Evolutionary conservation across 2,329 filamentous ascomycete species (phyloP).

Genomic region (Venturiaceae sp.): DNA sequence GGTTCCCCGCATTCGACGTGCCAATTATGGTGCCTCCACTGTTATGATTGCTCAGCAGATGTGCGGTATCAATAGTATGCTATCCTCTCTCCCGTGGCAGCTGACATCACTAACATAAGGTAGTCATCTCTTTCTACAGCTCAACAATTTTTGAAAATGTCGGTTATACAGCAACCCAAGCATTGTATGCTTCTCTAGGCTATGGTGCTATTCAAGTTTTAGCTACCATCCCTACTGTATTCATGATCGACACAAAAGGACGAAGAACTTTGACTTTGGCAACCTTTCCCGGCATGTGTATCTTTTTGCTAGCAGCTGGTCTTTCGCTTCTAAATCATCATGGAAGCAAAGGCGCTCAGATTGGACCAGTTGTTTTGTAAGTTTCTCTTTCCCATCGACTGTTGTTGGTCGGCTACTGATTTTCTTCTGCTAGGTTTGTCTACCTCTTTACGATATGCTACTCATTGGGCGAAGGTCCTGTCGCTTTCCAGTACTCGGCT

Average conservation of each 20-base stretch:
- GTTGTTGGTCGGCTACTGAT: not conserved
- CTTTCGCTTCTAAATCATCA: conserved; percentile 20
- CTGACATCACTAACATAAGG: not conserved
- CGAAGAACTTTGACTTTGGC: conserved; percentile 32
- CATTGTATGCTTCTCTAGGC: conserved; percentile 23
- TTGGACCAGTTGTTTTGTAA: conserved; percentile 24
- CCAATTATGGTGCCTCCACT: conserved; percentile 21
- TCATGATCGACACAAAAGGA: conserved; percentile 35
- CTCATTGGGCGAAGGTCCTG: conserved; percentile 32
- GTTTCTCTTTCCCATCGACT: not conserved
- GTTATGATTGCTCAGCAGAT: conserved; percentile 27
- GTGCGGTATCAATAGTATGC: conserved; percentile 7
- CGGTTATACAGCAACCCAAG: not conserved
- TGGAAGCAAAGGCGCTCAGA: conserved; percentile 14
- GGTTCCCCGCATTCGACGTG: conserved; percentile 23
- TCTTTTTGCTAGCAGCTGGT: conserved; percentile 26
- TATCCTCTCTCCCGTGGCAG: not conserved
- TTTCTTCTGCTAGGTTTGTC: conserved; percentile 17
- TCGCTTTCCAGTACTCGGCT: conserved; percentile 32
- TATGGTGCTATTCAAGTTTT: conserved; percentile 36
- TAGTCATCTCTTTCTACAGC: conserved; percentile 18
- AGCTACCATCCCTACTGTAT: conserved; percentile 34
- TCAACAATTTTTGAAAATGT: conserved; percentile 18
- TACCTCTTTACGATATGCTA: conserved; percentile 46
- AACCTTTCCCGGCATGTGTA: conserved; percentile 17